Evolutionary conservation across 2,329 filamentous ascomycete species (phyloP).

Genomic region (Calonectria crousiana): DNA sequence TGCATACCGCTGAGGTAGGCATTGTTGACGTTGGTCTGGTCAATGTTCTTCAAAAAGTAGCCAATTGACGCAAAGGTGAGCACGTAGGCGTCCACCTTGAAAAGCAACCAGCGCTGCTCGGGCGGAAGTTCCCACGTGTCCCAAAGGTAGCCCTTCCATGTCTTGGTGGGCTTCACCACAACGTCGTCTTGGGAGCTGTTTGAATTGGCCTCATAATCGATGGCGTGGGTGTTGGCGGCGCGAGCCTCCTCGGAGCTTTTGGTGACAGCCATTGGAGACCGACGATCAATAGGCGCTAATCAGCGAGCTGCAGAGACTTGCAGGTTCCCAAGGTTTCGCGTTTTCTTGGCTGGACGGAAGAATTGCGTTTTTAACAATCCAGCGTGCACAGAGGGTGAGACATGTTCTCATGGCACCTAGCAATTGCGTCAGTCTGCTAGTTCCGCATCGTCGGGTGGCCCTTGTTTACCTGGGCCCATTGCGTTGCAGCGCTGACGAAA

Average conservation of each 20-base stretch:
- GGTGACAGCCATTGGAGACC: background rate
- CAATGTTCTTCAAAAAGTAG: slow-evolving; percentile 51
- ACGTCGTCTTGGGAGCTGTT: slow-evolving; percentile 10
- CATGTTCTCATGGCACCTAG: slow-evolving; percentile 31
- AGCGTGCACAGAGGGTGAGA: background rate
- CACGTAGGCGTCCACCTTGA: slow-evolving; percentile 51
- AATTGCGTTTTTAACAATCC: background rate
- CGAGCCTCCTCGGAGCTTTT: background rate
- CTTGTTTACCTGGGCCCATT: background rate
- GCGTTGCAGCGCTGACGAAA: background rate
- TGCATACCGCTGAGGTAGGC: slow-evolving; percentile 44
- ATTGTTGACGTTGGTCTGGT: slow-evolving; percentile 57
- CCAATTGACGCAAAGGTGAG: slow-evolving; percentile 50
- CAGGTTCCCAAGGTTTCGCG: background rate
- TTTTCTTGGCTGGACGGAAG: background rate
- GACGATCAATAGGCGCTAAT: background rate
- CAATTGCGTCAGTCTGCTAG: slow-evolving; percentile 35
- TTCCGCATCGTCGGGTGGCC: slow-evolving; percentile 4
- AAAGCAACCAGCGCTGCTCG: slow-evolving; percentile 49
- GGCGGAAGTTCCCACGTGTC: slow-evolving; percentile 50
- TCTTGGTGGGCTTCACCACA: slow-evolving; percentile 20
- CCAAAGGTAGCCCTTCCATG: slow-evolving; percentile 54
- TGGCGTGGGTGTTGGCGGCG: background rate
- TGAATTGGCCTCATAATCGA: slow-evolving; percentile 4
- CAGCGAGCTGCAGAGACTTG: background rate